Conservation (phyloP, 2,329 filamentous ascomycete species). For the Clarireedia homoeocarpa region DNA sequence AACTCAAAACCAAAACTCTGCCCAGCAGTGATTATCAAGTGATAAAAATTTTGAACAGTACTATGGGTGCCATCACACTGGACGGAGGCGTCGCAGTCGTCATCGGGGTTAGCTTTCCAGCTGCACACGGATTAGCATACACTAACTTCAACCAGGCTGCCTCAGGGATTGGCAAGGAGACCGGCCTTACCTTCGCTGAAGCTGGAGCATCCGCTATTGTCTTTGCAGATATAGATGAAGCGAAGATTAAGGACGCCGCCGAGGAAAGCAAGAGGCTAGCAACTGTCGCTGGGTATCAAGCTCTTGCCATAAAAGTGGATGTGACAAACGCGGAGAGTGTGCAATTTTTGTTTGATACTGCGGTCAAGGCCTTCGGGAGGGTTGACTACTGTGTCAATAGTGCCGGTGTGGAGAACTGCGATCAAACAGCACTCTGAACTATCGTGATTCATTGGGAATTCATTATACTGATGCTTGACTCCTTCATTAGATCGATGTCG, state of each 20-base stretch:
- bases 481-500: neutral
- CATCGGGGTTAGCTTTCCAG: no score
- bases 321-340: neutral
- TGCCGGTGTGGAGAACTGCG: neutral
- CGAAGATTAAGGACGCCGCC: neutral
- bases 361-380: neutral
- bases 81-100: no score
- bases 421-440: no score
- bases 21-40: no score
- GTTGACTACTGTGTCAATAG: neutral
- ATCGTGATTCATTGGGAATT: no score
- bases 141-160: neutral
- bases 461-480: neutral
- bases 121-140: no score
- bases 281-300: neutral
- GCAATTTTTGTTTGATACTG: neutral
- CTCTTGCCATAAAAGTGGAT: neutral
- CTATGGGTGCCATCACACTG: no score
- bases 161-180: neutral
- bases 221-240: neutral
- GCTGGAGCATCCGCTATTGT: neutral
- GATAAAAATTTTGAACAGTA: no score
- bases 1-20: no score
- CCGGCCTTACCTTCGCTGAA: neutral
- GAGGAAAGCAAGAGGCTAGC: neutral